Evolutionary conservation across 2,329 filamentous ascomycete species (phyloP), one percentile per base, ranked within the genome.

Genomic region (Cytospora schulzeri): DNA sequence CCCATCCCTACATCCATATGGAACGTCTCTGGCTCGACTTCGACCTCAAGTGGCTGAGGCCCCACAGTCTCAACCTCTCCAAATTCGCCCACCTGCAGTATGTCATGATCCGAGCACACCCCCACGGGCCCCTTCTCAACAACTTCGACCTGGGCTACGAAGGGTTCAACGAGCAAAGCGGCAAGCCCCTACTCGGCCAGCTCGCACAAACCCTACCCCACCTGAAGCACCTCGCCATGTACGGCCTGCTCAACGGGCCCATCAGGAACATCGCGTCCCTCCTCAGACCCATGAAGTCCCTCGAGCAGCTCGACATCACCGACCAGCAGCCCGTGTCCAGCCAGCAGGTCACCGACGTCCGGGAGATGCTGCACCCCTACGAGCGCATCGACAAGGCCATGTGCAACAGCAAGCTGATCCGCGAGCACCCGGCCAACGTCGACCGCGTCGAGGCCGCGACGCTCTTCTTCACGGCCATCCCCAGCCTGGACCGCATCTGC

Each of bases 281-380:
- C 6, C 35, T 66, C 22, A n/a, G 29, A 12, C 51, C 57, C 41
- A 59, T 66, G 60, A 38, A 33, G 19, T 63, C 51, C 7, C 56
- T 66, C 1, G 64, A 63, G 45, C 64, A 66, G 52, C 64, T 66
- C 26, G 64, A 66, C 56, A 63, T 66, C 41, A 66, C 64, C 8
- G 60, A 63, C 52, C 55, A 66, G 38, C 64, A 66, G 56, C 55
- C 60, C 11, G 38, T 66, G 35, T 14, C 35, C 22, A 22, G 22
- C 3, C 24, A 26, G 2, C 51, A 60, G 38, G 33, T 66, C 41
- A 38, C 28, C 14, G 38, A 19, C 24, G 53, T 45, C 45, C 26
- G 35, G 14, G 5, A 17, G 4, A 55, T 50, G 51, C 22, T 17
- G 15, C 41, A 53, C 22, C 33, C 35, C 3, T 19, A 51, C n/a